A percentile compares a stretch with the other conserved stretches of the same genome.
Evolutionary conservation across 495 filamentous ascomycete species (phyloP).

Genomic region (Amorphotheca resinae): DNA sequence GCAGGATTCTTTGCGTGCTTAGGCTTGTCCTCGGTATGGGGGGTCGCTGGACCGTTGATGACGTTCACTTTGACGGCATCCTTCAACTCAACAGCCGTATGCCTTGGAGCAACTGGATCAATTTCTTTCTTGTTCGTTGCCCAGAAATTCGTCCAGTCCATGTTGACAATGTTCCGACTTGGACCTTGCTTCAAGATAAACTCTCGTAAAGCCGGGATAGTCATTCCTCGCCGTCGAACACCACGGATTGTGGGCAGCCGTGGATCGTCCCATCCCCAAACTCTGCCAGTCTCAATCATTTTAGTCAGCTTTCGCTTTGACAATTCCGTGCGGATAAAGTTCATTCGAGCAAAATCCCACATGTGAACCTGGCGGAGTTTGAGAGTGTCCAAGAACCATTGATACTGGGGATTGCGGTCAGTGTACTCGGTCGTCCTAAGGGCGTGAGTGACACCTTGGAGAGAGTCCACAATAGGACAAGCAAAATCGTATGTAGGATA

Average conservation of each 20-base stretch:
- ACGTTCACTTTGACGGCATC: slow-evolving; percentile 49
- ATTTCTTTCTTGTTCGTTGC: slow-evolving; percentile 79
- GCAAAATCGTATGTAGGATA: slow-evolving; percentile 96
- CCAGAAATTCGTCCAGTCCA: slow-evolving; percentile 76
- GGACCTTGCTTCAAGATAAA: slow-evolving; percentile 79
- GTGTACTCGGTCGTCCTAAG: slow-evolving; percentile 94
- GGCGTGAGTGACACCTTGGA: slow-evolving; percentile 91
- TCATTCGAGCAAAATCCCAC: slow-evolving; percentile 97
- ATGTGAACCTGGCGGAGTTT: slow-evolving; percentile 81
- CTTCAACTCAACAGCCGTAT: slow-evolving; percentile 53
- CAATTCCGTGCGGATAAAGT: slow-evolving; percentile 81
- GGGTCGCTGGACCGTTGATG: slow-evolving; percentile 39
- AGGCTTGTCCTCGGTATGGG: slow-evolving; percentile 55
- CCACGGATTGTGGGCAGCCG: slow-evolving; percentile 73
- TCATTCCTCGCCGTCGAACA: slow-evolving; percentile 67
- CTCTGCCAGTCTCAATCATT: slow-evolving; percentile 72
- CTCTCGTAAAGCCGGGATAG: slow-evolving; percentile 61
- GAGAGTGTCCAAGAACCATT: slow-evolving; percentile 85
- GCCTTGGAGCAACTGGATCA: slow-evolving; percentile 62
- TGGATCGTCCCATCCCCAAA: slow-evolving; percentile 79
- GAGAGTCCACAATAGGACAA: slow-evolving; percentile 79
- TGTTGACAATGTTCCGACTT: slow-evolving; percentile 62
- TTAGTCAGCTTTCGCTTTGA: slow-evolving; percentile 94
- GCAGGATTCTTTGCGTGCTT: slow-evolving; percentile 63
- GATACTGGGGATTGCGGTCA: slow-evolving; percentile 93